Evolutionary conservation across 352 stramenopile species (phyloP), one percentile per base, ranked within the genome.

Genomic region (Phytopythium ostracodes): DNA sequence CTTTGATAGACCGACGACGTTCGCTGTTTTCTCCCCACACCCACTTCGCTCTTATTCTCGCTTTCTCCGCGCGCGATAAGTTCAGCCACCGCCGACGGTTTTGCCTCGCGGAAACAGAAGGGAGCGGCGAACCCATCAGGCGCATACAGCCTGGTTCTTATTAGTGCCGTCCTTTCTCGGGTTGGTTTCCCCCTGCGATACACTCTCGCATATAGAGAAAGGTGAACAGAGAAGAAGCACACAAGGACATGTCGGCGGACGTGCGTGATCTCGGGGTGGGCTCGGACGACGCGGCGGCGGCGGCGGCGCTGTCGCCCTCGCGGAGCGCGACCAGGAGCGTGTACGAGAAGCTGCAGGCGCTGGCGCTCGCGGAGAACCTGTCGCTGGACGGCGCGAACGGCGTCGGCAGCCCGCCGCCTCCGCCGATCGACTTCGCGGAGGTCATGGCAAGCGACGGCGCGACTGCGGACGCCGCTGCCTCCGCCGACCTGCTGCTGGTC

Each of bases 291-390:
- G 3, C 33, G 65, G 29, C 46, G 52, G 20, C 29, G 27, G 50
- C 35, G 20, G 42, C 42, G 18, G 56, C 61, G 43, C 47, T 55
- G 22, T 35, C 64, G 18, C 40, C 52, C 22, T 56, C 60, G 42
- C 42, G 63, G 12, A 67, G 64, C 27, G 62, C 58, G 20, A 76
- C 72, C 24, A 66, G 70, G 69, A 82, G 67, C 35, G 65, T 70
- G 24, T 86, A 67, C 60, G 75, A 81, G 56, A 79, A 80, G 69
- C 67, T 90, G n/a, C 77, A 84, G 58, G 73, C 75, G 47, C 60
- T 88, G 24, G 74, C 75, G 22, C 62, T 81, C 31, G 68, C 78
- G 8, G 74, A 81, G 46, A 74, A 77, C 64, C 73, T 72, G 56
- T 71, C 76, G 50, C 66, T 76, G 40, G 66, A 73, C 38, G 47